Base-by-base conservation (phyloP, 2,329 filamentous ascomycete species). In the Balansia obtecta region DNA sequence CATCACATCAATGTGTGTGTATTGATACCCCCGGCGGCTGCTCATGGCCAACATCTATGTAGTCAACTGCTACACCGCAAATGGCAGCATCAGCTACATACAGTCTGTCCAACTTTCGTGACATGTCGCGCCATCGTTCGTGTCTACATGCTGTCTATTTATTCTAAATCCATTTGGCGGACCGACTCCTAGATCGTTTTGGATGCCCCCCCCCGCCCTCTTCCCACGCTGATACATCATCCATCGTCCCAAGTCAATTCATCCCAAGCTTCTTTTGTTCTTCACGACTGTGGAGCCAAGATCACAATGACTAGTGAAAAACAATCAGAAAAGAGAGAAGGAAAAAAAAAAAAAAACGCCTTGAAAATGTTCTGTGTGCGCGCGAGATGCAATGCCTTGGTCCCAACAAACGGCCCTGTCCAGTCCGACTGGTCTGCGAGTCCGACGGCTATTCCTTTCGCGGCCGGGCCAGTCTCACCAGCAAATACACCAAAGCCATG, bases 401-500 rank as follows among this genome's bases (percentile, higher is more conserved):
- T 50, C 33, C 32, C 40, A 46, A 46, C 40, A 51, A 50, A 51
- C 52, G 51, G 50, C 51, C 57, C 61, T 65, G 65, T 58, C 56
- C 54, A 38, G 65, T 58, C 56, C 55, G 34, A 16, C 33, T 27
- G 39, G 40, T 37, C 34, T 43, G 37, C 27, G 18, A 22, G n/a
- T 22, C 15, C 33, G 33, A 40, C 45, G 15, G 15, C 33, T 39
- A 39, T 32, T 18, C 22, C 37, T 27, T 40, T 43, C 20, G 16
- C 30, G 22, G 54, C 52, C 55, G 51, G 54, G 57, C 55, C 50
- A 59, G 53, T 56, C 54, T 61, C 58, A 65, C 66, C 61, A 64
- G 67, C 60, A 69, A 56, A 59, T 73, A 75, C 60, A 69, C 61
- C 52, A 64, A 58, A 44, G 64, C 70, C 50, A 60, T 60, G 34